Conservation (phyloP, 805 yeast species). For the Kazachstania martiniae region DNA sequence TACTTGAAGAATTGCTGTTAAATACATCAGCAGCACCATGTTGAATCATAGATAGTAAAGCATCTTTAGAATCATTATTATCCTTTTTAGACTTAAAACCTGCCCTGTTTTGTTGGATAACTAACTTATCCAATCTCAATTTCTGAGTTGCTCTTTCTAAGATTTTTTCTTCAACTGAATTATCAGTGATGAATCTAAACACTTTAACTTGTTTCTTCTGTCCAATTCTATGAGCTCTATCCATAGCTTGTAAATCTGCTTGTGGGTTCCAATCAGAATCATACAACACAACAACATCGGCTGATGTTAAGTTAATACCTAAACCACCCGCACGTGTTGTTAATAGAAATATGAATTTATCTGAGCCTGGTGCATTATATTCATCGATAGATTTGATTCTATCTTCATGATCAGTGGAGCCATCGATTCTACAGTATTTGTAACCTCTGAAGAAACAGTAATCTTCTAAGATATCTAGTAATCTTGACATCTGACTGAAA, state of each 20-base stretch:
- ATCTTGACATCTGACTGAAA: constrained; percentile 88
- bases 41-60: constrained; percentile 85
- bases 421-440: constrained; percentile 87
- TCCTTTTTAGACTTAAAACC: constrained; percentile 35
- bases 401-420: constrained; percentile 86
- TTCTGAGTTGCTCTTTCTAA: constrained; percentile 94
- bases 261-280: constrained; percentile 99
- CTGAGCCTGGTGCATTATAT: constrained; percentile 71
- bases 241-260: constrained; percentile 97
- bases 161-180: constrained; percentile 93
- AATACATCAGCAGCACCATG: constrained; percentile 66
- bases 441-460: constrained; percentile 78
- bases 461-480: constrained; percentile 84
- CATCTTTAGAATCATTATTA: constrained; percentile 53
- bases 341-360: constrained; percentile 71
- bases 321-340: constrained; percentile 97
- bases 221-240: constrained; percentile 94
- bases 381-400: constrained; percentile 89
- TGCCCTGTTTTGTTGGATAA: constrained; percentile 75
- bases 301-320: constrained; percentile 86
- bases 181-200: constrained; percentile 85
- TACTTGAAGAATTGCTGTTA: constrained; percentile 14
- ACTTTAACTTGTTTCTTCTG: constrained; percentile 94
- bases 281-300: constrained; percentile 78
- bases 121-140: constrained; percentile 82